phyloP scores from a whole-genome alignment of 78 protist species.

The Capsaspora owczarzaki region DNA sequence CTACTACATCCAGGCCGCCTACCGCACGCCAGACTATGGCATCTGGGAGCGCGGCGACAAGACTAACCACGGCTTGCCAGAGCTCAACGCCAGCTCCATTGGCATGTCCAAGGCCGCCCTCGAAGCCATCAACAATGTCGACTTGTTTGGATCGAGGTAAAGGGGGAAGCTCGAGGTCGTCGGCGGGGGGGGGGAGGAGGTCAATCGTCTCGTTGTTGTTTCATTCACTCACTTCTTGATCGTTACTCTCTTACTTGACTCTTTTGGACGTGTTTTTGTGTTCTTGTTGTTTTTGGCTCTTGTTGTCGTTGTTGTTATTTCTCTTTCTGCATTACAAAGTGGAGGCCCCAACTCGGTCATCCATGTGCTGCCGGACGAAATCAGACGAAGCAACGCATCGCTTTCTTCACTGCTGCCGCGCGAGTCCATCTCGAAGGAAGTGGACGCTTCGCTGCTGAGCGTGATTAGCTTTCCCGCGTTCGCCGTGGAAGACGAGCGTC shows the following conservation, averaged over 20 bases:
- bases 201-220: no score
- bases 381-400: slow-evolving; percentile 6
- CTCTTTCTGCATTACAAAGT: no score
- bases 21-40: slow-evolving; percentile 38
- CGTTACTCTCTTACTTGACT: no score
- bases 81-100: slow-evolving; percentile 26
- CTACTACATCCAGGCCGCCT: slow-evolving; percentile 27
- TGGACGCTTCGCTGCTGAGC: background rate
- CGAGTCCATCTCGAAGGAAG: slow-evolving; percentile 2
- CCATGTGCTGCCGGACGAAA: slow-evolving; percentile 26
- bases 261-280: no score
- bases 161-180: no score
- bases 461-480: background rate
- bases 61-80: slow-evolving; percentile 26
- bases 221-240: no score
- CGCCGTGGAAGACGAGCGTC: background rate
- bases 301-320: no score
- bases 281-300: no score
- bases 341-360: slow-evolving; percentile 5
- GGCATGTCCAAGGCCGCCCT: slow-evolving; percentile 34
- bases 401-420: slow-evolving; percentile 14
- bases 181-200: background rate
- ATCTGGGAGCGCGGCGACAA: slow-evolving; percentile 45
- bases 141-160: slow-evolving; percentile 34
- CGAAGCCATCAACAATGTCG: slow-evolving; percentile 17